These are phyloP conservation scores for Leccinellum rugosiceps DNA, from an alignment of 768 basidiomycete species.

Conservation along the genomic window DNA sequence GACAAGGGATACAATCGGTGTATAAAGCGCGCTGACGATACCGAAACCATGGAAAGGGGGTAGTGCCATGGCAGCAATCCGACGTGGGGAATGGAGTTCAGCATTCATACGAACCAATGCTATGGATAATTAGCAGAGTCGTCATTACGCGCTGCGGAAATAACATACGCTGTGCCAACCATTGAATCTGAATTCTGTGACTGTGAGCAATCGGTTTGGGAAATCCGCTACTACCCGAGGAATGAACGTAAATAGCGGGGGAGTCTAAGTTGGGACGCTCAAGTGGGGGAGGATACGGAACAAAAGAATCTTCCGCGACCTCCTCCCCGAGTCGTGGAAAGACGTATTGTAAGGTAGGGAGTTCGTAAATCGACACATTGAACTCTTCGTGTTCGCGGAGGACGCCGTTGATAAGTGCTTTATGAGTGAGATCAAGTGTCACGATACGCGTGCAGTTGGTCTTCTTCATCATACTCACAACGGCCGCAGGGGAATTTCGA, in stretches of 20 bases:
- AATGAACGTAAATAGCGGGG: slow-evolving; percentile 44
- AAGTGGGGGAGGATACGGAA: slow-evolving; percentile 11
- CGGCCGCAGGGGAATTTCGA: slow-evolving; percentile 42
- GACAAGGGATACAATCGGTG: slow-evolving; percentile 14
- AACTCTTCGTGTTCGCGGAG: background rate
- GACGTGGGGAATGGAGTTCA: slow-evolving; percentile 10
- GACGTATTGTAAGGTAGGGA: slow-evolving; percentile 22
- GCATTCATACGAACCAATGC: slow-evolving; percentile 1
- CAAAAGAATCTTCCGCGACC: slow-evolving; percentile 12
- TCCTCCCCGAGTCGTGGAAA: slow-evolving; percentile 43
- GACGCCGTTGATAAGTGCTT: slow-evolving; percentile 12
- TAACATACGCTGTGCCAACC: slow-evolving; percentile 34
- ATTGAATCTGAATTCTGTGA: slow-evolving; percentile 33
- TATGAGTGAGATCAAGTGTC: slow-evolving; percentile 18
- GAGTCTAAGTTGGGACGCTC: slow-evolving; percentile 28
- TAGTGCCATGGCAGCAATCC: slow-evolving; percentile 21
- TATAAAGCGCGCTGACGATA: slow-evolving; percentile 11
- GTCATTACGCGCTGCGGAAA: no score
- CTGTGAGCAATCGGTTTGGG: slow-evolving; percentile 44
- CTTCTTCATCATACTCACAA: slow-evolving; percentile 24
- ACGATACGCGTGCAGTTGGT: slow-evolving; percentile 20
- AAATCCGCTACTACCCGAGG: slow-evolving; percentile 48
- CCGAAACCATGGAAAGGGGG: slow-evolving; percentile 30
- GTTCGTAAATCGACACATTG: slow-evolving; percentile 12
- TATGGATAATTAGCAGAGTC: background rate